Base-by-base conservation (phyloP, 2,329 filamentous ascomycete species). In the Corinectria fuckeliana region DNA sequence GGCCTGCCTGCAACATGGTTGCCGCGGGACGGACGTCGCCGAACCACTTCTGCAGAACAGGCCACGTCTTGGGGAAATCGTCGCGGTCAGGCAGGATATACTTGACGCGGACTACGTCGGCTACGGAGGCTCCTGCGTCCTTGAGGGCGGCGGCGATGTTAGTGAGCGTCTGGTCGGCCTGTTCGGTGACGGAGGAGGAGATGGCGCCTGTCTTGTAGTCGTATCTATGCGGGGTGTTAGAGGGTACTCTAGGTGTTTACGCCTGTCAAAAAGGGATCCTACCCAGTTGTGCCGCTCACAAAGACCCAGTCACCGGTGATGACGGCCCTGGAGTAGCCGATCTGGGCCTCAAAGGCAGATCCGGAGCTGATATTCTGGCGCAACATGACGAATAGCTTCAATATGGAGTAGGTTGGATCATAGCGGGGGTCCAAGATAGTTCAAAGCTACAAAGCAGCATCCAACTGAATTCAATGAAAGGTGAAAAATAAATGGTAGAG, bases 251-350 rank as follows among this genome's bases (percentile, higher is more conserved):
- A n/a, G 16, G 2, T 5, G 11, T 16, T 11, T 23, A 25, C 16
- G n/a, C 2, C 16, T 47, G 18, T 42, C 4, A 1, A 55, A 0
- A 7, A 4, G 6, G 14, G 2, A n/a, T 3, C 63, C 52, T 65
- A 82, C 82, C 83, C 83, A 3, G 83, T 85, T 34, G 82, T 85
- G 0, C 83, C 83, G 2, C 83, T 84, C 4, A 85, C 81, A 56
- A 84, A 80, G 10, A 85, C 72, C 76, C 80, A 81, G 34, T 81
- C 80, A 10, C 80, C 82, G 1, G 76, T 72, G 16, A 83, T 76
- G 3, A 85, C 81, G 32, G 82, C 83, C 48, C 83, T 77, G 26
- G 82, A 85, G 70, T 85, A 85, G 49, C 80, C 82, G 53, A 85
- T 85, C 61, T 81, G 74, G 23, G 74, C 74, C 70, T 85, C 83